phyloP scores from a whole-genome alignment of 2,329 filamentous ascomycete species.

The Aspergillus clavatus region DNA sequence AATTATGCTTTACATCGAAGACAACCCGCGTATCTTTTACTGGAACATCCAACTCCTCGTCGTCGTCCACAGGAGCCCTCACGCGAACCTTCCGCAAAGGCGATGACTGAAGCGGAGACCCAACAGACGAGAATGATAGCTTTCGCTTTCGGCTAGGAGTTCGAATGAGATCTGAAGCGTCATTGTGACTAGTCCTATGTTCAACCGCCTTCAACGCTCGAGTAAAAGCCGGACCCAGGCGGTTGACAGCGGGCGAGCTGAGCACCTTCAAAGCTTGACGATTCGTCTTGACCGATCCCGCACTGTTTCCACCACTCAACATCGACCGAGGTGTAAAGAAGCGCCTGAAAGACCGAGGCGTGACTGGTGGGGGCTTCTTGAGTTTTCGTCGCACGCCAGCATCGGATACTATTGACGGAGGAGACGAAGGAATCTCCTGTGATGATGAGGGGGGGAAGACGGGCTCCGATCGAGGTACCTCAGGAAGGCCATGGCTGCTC shows the following conservation, averaged over 20 bases:
- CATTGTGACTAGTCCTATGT: conserved; percentile 22
- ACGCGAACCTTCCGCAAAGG: conserved; percentile 42
- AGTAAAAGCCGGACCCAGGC: conserved; percentile 40
- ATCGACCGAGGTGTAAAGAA: conserved; percentile 49
- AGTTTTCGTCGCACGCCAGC: conserved; percentile 33
- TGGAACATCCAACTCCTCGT: conserved; percentile 24
- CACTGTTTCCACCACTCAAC: conserved; percentile 31
- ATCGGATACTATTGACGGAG: conserved; percentile 39
- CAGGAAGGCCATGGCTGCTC: conserved; percentile 27
- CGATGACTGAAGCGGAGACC: conserved; percentile 48
- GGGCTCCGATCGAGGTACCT: conserved; percentile 33
- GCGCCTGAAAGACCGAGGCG: conserved; percentile 47
- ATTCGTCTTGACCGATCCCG: conserved; percentile 35
- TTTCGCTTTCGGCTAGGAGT: conserved; percentile 45
- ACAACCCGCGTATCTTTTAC: conserved; percentile 26
- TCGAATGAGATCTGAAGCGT: conserved; percentile 26
- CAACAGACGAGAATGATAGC: conserved; percentile 41
- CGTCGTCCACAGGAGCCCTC: conserved; percentile 29
- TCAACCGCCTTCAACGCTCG: conserved; percentile 32
- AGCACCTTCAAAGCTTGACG: conserved; percentile 44
- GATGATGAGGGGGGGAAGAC: conserved; percentile 26
- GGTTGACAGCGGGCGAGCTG: conserved; percentile 40
- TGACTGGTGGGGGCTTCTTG: conserved; percentile 45
- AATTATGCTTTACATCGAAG: conserved; percentile 11
- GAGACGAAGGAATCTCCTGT: conserved; percentile 39